phyloP scores from a whole-genome alignment of 2,329 filamentous ascomycete species.

The Paramyrothecium roridum region DNA sequence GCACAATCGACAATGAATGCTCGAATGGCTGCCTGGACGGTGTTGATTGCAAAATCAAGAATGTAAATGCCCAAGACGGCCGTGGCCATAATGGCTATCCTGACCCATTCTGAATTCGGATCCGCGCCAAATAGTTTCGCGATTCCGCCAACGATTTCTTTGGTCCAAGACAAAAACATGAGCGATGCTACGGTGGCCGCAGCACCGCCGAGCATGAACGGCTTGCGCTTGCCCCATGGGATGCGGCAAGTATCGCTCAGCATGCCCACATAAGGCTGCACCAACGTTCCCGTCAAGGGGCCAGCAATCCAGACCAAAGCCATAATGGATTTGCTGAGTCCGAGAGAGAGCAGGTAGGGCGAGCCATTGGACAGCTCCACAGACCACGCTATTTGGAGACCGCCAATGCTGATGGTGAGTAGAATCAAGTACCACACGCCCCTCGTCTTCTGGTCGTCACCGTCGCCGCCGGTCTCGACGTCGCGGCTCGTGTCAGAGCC shows the following conservation, averaged over 20 bases:
- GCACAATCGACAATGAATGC: conserved; percentile 93
- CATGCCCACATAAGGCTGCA: conserved; percentile 82
- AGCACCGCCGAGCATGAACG: conserved; percentile 74
- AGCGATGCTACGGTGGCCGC: conserved; percentile 65
- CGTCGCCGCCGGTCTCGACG: conserved; percentile 8
- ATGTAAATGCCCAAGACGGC: conserved; percentile 87
- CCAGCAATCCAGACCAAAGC: conserved; percentile 84
- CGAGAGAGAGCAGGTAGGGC: conserved; percentile 75
- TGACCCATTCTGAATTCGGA: conserved; percentile 60
- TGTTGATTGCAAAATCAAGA: conserved; percentile 93
- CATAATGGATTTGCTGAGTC: conserved; percentile 78
- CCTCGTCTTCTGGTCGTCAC: conserved; percentile 61
- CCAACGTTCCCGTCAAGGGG: conserved; percentile 72
- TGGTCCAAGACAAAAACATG: conserved; percentile 70
- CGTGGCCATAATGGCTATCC: conserved; percentile 66
- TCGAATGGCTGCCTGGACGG: conserved; percentile 88
- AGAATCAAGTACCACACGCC: conserved; percentile 82
- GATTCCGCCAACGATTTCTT: conserved; percentile 66
- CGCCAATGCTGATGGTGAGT: conserved; percentile 82
- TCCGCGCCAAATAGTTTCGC: conserved; percentile 69
- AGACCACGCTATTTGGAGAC: conserved; percentile 92
- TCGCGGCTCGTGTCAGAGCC: conserved; percentile 6
- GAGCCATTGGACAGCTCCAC: conserved; percentile 93
- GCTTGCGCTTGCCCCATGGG: conserved; percentile 74
- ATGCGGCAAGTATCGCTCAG: conserved; percentile 74